These are phyloP conservation scores for Ganoderma meredithae DNA, from an alignment of 1,284 basidiomycete species.

Conservation along the genomic window DNA sequence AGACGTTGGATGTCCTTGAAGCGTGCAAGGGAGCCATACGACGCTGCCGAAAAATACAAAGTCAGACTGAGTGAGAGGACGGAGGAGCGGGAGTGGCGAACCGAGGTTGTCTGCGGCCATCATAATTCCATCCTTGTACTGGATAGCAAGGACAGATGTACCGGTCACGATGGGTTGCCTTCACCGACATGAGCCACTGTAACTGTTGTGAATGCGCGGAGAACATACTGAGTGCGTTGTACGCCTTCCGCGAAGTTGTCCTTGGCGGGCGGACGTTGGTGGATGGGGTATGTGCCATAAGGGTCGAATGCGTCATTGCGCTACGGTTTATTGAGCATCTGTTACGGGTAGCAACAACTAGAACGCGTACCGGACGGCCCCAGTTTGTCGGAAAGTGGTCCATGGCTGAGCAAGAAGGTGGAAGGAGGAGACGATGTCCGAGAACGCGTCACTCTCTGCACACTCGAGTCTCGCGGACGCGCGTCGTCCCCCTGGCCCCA, in stretches of 20 bases:
- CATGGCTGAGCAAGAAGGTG: conserved; percentile 51
- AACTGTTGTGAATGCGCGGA: background rate
- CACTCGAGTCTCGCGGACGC: conserved; percentile 22
- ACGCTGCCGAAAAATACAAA: conserved; percentile 60
- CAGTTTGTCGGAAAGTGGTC: conserved; percentile 85
- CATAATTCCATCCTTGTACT: conserved; percentile 98
- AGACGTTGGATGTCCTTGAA: conserved; percentile 97
- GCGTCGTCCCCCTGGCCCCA: conserved; percentile 25
- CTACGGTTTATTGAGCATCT: conserved; percentile 44
- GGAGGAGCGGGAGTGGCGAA: conserved; percentile 42
- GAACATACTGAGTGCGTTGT: conserved; percentile 77
- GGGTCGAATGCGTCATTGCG: conserved; percentile 76
- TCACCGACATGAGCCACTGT: conserved; percentile 11
- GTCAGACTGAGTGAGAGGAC: conserved; percentile 2
- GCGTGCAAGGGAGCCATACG: conserved; percentile 96
- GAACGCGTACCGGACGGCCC: conserved; percentile 72
- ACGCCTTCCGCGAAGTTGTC: conserved; percentile 71
- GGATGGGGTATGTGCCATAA: conserved; percentile 78
- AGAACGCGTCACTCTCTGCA: conserved; percentile 11
- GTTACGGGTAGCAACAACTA: background rate
- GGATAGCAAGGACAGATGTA: conserved; percentile 93
- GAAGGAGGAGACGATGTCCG: conserved; percentile 9
- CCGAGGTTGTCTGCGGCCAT: conserved; percentile 99
- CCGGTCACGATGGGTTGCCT: conserved; percentile 97
- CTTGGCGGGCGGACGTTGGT: conserved; percentile 60